Conservation (phyloP, 768 basidiomycete genomes). For the Xerocomus potaroensis region DNA sequence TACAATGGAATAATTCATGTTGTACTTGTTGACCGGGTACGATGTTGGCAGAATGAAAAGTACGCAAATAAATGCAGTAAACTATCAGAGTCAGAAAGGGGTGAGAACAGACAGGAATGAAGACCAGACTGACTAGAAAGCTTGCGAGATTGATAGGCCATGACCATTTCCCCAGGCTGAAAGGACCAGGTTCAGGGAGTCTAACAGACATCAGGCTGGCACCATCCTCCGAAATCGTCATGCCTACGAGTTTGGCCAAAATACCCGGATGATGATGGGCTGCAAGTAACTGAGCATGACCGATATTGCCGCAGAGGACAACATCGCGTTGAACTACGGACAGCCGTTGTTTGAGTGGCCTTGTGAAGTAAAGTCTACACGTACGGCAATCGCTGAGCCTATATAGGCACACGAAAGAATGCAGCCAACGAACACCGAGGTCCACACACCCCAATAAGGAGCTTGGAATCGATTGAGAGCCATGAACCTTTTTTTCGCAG, state of each 20-base stretch:
- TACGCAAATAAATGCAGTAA: constrained; percentile 49
- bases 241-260: constrained; percentile 49
- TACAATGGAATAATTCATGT: constrained; percentile 59
- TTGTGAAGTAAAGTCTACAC: constrained; percentile 14
- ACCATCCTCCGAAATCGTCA: background rate
- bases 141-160: constrained; percentile 48
- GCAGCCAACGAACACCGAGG: constrained; percentile 49
- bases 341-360: background rate
- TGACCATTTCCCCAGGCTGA: constrained; percentile 49
- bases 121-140: constrained; percentile 35
- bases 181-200: constrained; percentile 46
- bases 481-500: constrained; percentile 44
- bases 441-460: constrained; percentile 53
- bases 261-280: constrained; percentile 53
- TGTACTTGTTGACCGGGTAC: constrained; percentile 42
- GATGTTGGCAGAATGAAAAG: constrained; percentile 56
- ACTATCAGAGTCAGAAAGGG: constrained; percentile 30
- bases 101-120: background rate
- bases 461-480: constrained; percentile 49
- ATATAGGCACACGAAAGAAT: constrained; percentile 56
- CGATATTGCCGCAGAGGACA: constrained; percentile 53
- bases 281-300: constrained; percentile 57
- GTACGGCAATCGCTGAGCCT: constrained; percentile 50
- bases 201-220: constrained; percentile 22
- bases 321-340: constrained; percentile 48